These are phyloP conservation scores for Canavalia ensiformis DNA, from an alignment of 306 rosid species.

Conservation along the genomic window DNA sequence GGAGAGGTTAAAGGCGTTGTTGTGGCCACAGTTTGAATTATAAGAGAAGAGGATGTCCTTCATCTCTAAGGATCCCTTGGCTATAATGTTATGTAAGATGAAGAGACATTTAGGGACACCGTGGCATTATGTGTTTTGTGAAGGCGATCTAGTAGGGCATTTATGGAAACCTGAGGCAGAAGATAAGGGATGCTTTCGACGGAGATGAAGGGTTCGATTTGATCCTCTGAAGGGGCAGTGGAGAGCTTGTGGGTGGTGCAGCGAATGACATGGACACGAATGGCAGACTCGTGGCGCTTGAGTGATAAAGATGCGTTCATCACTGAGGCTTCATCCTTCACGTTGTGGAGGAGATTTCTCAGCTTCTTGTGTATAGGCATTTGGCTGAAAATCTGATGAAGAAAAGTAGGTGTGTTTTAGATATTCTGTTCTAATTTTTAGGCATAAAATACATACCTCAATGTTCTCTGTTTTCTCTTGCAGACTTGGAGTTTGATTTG, in stretches of 20 bases:
- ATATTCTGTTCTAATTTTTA: no score
- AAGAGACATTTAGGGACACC: constrained; percentile 81
- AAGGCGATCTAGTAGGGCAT: constrained; percentile 71
- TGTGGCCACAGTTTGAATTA: constrained; percentile 66
- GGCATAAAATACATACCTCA: background rate
- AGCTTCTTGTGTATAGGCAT: constrained; percentile 56
- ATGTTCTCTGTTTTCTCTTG: background rate
- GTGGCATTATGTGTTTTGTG: constrained; percentile 64
- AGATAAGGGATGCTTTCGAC: constrained; percentile 49
- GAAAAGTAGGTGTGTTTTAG: background rate
- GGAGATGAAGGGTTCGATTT: constrained; percentile 58
- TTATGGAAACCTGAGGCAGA: constrained; percentile 59
- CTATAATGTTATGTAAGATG: constrained; percentile 60
- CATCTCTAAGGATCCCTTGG: constrained; percentile 58
- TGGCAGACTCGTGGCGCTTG: constrained; percentile 56
- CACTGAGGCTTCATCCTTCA: constrained; percentile 73
- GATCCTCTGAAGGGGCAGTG: constrained; percentile 54
- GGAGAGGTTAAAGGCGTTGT: constrained; percentile 67
- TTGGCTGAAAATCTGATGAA: background rate
- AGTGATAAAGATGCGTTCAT: constrained; percentile 62
- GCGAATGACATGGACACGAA: constrained; percentile 60
- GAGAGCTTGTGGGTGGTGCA: constrained; percentile 71
- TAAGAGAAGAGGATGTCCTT: constrained; percentile 56
- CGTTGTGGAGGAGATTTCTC: constrained; percentile 46
- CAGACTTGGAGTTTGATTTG: background rate